Evolutionary conservation across 2,329 filamentous ascomycete species (phyloP).

Genomic region (Diaporthe destruens): DNA sequence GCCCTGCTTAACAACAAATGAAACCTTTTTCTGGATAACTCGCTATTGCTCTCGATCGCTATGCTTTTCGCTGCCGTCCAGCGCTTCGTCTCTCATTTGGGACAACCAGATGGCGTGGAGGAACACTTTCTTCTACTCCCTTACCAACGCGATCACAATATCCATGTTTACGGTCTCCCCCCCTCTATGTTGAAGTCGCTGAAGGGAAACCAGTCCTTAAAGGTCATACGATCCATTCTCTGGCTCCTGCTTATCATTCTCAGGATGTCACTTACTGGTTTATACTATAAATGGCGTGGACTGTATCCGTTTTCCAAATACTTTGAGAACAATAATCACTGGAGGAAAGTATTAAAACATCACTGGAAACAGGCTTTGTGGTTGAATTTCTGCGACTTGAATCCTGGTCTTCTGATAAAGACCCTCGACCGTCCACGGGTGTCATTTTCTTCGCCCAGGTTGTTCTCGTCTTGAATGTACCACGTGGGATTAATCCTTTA

Average conservation of each 20-base stretch:
- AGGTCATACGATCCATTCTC: neutral
- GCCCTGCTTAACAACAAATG: neutral
- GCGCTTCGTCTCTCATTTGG: neutral
- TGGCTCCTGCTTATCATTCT: neutral
- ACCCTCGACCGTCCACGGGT: neutral
- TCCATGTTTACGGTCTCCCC: neutral
- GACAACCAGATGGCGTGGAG: neutral
- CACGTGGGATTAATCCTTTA: neutral
- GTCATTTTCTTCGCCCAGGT: neutral
- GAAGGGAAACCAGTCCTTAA: neutral
- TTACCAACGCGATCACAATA: neutral
- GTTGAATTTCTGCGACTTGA: neutral
- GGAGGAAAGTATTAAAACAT: too few species aligned
- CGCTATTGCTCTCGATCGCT: neutral
- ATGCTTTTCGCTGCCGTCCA: neutral
- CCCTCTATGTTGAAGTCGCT: neutral
- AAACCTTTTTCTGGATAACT: neutral
- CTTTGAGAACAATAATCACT: neutral
- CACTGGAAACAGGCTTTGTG: neutral
- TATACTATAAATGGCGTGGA: neutral
- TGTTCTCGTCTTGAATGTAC: neutral
- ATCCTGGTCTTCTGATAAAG: neutral
- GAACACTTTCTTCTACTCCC: neutral
- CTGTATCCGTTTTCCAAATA: neutral
- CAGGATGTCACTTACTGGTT: neutral